Evolutionary conservation across 1,139 yeast species (phyloP), one percentile per base, ranked within the genome.

Genomic region (Scheffersomyces parashehatae): DNA sequence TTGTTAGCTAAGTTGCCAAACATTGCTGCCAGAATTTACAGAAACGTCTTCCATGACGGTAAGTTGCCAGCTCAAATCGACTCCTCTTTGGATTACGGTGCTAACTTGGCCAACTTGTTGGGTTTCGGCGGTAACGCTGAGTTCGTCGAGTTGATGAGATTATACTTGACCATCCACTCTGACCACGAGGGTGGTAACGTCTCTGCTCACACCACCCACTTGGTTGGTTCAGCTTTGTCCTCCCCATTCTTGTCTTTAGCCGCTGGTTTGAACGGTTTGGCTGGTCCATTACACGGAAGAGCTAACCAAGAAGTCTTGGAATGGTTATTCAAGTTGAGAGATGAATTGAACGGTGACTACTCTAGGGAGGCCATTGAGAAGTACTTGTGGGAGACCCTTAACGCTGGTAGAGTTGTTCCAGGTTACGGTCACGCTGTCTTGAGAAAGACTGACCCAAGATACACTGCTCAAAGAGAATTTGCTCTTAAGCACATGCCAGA

Each of bases 121-220:
- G 97, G 98, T 62, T 86, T 75, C 72, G 91, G 89, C 64, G 77
- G 77, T 55, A 83, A 87, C 77, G 64, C 70, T 57, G 95, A 88
- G 70, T 91, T 91, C 67, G 81, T 87, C 50, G 96, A 90, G 73
- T 81, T 91, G 63, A 84, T 90, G 83, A 84, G 97, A 77, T 80
- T 91, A 64, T 91, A 91, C 80, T 80, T 89, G 65, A 88, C 97
- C 55, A 85, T 91, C 63, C 98, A 91, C 78, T 90, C 96, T 44
- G 97, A 91, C 72, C 98, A 91, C 75, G 98, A 91, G 77, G 97
- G 97, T 76, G 98, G 98, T 73, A 91, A 91, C 66, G 98, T 91
- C 51, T 88, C 97, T 51, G 97, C 97, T 42, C 98, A 91, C 78
- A 83, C 97, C 61, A 90, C 98, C 55, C 97, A 91, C 74, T 80